Evolutionary conservation across 441 rosid species (phyloP).

Genomic region (Gossypium gossypioides): DNA sequence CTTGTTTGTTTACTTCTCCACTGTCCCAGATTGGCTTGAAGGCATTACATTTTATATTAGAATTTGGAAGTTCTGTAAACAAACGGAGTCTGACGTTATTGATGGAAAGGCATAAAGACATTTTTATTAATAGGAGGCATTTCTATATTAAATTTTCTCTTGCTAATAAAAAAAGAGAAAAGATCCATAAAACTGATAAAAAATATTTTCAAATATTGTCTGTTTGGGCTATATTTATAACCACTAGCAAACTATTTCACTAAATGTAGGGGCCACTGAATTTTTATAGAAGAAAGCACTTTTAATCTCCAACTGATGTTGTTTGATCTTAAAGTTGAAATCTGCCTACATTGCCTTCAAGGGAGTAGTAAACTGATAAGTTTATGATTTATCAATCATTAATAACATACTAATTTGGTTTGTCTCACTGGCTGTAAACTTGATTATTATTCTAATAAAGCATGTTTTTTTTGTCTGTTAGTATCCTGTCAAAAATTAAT

Average conservation of each 20-base stretch:
- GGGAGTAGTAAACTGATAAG: background rate
- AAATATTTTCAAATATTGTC: background rate
- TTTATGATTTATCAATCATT: background rate
- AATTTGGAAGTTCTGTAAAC: background rate
- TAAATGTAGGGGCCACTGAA: background rate
- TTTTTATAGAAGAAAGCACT: background rate
- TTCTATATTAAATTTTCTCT: background rate
- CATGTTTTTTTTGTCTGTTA: background rate
- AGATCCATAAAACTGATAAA: background rate
- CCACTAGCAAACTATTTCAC: background rate
- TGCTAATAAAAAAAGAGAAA: background rate
- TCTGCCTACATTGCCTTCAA: background rate
- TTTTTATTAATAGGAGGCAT: background rate
- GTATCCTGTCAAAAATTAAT: background rate
- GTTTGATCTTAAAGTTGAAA: background rate
- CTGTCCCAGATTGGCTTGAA: background rate
- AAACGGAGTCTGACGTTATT: background rate
- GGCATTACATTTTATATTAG: background rate
- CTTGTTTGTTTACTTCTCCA: background rate
- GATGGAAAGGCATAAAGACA: background rate
- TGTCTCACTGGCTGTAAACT: background rate
- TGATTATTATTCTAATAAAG: background rate
- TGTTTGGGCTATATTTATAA: background rate
- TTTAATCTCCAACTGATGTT: background rate
- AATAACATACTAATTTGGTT: background rate